phyloP scores from a whole-genome alignment of 306 rosid species.

The Vicia villosa region DNA sequence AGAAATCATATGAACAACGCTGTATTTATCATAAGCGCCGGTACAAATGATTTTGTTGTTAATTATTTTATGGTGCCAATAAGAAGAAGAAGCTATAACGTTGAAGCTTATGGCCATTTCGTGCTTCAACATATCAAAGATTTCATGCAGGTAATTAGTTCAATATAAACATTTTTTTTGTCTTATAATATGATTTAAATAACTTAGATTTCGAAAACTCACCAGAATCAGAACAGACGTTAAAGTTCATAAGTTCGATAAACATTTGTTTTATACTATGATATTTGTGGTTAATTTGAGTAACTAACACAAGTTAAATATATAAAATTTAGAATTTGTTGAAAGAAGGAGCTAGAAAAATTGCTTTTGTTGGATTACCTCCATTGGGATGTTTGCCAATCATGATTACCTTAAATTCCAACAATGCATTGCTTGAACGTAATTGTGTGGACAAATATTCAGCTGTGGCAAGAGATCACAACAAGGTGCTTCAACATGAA shows the following conservation, averaged over 20 bases:
- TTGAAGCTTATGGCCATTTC: slow-evolving; percentile 47
- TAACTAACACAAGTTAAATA: background rate
- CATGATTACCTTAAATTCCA: slow-evolving; percentile 50
- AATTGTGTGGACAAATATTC: slow-evolving; percentile 59
- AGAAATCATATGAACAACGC: slow-evolving; percentile 54
- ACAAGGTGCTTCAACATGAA: slow-evolving; percentile 57
- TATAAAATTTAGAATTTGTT: slow-evolving; percentile 44
- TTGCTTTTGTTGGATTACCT: slow-evolving; percentile 61
- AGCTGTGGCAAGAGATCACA: slow-evolving; percentile 54
- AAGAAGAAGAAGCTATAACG: slow-evolving; percentile 41
- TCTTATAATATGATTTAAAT: too few relatives aligned
- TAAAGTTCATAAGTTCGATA: too few relatives aligned
- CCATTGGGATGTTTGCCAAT: slow-evolving; percentile 78
- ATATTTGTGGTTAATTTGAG: background rate
- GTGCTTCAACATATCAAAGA: slow-evolving; percentile 47
- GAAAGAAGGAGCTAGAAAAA: slow-evolving; percentile 64
- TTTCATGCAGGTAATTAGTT: slow-evolving; percentile 55
- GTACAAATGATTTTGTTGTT: slow-evolving; percentile 74
- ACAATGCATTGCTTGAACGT: slow-evolving; percentile 29
- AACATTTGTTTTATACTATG: too few relatives aligned
- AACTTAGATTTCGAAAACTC: too few relatives aligned
- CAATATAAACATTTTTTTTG: too few relatives aligned
- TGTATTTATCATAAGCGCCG: slow-evolving; percentile 61
- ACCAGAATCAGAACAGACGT: too few relatives aligned
- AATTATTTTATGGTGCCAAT: slow-evolving; percentile 61